Conservation (phyloP, 352 stramenopile genomes). For the Thalassiosira sp. region DNA sequence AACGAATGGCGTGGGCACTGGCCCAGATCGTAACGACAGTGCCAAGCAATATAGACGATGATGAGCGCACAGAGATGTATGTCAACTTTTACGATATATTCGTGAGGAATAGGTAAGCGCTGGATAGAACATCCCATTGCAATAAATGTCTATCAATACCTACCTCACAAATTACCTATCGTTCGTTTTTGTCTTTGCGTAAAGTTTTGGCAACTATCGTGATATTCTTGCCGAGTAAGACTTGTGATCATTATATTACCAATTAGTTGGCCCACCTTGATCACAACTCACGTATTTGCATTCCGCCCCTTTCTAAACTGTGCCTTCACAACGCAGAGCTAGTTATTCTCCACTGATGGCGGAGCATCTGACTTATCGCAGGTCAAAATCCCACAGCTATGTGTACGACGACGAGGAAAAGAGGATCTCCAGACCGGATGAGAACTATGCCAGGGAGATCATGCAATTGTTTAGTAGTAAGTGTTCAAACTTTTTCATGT, state of each 20-base stretch:
- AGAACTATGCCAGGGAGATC: conserved; percentile 82
- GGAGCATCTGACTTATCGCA: conserved; percentile 63
- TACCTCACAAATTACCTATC: no score
- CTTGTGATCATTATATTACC: no score
- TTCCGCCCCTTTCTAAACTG: no score
- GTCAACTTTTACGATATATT: conserved; percentile 63
- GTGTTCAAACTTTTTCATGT: neutral
- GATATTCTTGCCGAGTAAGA: conserved; percentile 68
- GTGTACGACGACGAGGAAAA: conserved; percentile 8
- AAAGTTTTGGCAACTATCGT: conserved; percentile 76
- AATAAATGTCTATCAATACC: no score
- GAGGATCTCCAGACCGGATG: conserved; percentile 47
- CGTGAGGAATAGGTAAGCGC: conserved; percentile 58
- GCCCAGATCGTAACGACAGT: conserved; percentile 58
- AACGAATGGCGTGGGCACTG: conserved; percentile 57
- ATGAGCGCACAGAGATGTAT: conserved; percentile 31
- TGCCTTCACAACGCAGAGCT: no score
- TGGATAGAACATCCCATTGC: no score
- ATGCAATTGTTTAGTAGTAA: conserved; percentile 67
- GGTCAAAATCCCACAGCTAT: conserved; percentile 59
- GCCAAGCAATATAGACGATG: conserved; percentile 29
- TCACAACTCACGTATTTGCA: no score
- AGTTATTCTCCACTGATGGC: conserved; percentile 65
- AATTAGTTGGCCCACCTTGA: no score
- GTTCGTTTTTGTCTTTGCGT: no score